Percentiles rank a stretch among this genome's conserved stretches.
These are phyloP conservation scores for Zopfochytrium polystomum DNA, from an alignment of 371 early-diverging fungal genomes.

Conservation along the genomic window DNA sequence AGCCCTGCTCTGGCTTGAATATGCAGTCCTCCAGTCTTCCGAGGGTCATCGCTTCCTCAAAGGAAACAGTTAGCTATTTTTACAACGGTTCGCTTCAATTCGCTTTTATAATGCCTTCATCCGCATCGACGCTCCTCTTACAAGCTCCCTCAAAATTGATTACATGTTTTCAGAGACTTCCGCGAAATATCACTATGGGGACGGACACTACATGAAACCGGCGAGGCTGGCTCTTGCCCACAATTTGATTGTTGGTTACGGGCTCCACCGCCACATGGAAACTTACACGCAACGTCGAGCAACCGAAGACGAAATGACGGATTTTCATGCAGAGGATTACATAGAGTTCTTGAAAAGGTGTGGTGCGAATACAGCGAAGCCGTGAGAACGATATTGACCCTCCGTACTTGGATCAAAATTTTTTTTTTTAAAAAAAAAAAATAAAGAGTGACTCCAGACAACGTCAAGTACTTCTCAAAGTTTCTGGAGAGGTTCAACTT, in stretches of 20 bases:
- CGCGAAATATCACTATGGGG: constrained; percentile 74
- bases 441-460: constrained; percentile 85
- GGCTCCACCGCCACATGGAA: constrained; percentile 92
- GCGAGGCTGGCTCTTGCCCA: constrained; percentile 98
- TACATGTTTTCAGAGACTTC: constrained; percentile 33
- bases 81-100: constrained; percentile 2
- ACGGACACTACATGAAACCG: constrained; percentile 99
- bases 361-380: too few relatives aligned
- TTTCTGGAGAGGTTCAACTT: constrained; percentile 76
- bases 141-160: too few relatives aligned
- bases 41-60: too few relatives aligned
- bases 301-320: constrained; percentile 90
- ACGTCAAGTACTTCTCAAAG: constrained; percentile 65
- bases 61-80: constrained; percentile 10
- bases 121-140: too few relatives aligned
- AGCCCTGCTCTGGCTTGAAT: too few relatives aligned
- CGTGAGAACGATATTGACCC: too few relatives aligned
- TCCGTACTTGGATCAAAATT: too few relatives aligned
- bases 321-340: constrained; percentile 97
- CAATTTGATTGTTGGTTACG: constrained; percentile 93
- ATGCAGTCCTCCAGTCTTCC: too few relatives aligned
- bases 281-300: constrained; percentile 82
- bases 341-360: constrained; percentile 94
- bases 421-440: too few relatives aligned
- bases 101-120: too few relatives aligned